Conservation (phyloP, 108 stramenopile genomes). For the Asterionellopsis glacialis region DNA sequence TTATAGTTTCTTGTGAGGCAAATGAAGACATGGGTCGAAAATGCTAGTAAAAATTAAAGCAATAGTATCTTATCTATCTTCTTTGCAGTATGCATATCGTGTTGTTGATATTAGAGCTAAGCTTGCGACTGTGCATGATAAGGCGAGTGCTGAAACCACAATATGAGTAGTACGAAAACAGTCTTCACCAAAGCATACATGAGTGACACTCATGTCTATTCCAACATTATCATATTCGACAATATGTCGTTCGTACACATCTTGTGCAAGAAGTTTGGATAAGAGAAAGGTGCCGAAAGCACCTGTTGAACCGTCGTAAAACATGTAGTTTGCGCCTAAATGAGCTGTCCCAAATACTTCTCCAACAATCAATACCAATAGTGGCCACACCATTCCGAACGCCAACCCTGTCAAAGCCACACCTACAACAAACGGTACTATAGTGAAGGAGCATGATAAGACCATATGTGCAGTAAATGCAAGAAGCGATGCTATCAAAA, state of each 20-base stretch:
- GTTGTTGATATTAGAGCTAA: neutral
- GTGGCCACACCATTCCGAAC: conserved; percentile 86
- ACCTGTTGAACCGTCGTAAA: conserved; percentile 74
- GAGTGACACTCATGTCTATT: neutral
- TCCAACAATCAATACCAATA: conserved; percentile 77
- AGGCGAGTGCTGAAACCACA: conserved; percentile 38
- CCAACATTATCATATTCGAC: conserved; percentile 14
- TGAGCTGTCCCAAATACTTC: conserved; percentile 71
- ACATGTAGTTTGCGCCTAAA: conserved; percentile 84
- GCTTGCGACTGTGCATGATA: conserved; percentile 46
- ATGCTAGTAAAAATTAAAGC: too few relatives aligned
- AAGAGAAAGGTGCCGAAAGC: conserved; percentile 70
- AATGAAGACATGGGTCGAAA: too few relatives aligned
- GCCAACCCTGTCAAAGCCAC: conserved; percentile 63
- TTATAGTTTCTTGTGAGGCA: too few relatives aligned
- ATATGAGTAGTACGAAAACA: conserved; percentile 62
- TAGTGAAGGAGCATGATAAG: conserved; percentile 42
- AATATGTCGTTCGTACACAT: conserved; percentile 61
- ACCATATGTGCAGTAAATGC: conserved; percentile 54
- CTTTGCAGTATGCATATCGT: neutral
- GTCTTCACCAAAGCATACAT: conserved; percentile 45
- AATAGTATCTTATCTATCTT: neutral
- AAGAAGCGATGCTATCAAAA: conserved; percentile 60
- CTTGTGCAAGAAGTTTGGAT: conserved; percentile 71
- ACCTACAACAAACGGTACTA: conserved; percentile 61